Evolutionary conservation across 176 grass and related monocot genomes (phyloP).

Genomic region (Elymus sibiricus): DNA sequence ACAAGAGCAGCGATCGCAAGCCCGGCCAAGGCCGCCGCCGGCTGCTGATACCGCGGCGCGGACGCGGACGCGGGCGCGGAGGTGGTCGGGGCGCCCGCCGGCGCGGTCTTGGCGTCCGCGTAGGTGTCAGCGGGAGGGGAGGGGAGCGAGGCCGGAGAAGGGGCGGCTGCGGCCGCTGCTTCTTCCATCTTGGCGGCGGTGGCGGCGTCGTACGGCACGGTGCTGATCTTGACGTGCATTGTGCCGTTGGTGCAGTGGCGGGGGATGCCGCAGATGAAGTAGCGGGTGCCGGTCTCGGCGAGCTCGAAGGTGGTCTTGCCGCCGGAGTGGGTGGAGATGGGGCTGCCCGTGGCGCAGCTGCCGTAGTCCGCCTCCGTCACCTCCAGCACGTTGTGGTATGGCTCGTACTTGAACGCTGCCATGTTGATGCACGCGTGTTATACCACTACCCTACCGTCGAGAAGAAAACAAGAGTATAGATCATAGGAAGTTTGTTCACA

Average conservation of each 20-base stretch:
- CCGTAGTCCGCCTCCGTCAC: constrained; percentile 43
- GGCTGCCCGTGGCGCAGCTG: constrained; percentile 29
- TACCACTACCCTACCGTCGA: neutral
- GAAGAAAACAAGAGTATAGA: neutral
- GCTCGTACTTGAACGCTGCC: constrained; percentile 52
- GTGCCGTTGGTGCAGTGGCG: constrained; percentile 62
- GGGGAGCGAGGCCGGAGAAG: neutral
- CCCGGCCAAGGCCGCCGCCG: constrained; percentile 18
- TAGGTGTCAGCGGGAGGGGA: constrained; percentile 13
- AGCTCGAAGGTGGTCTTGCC: constrained; percentile 50
- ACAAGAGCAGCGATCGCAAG: constrained; percentile 30
- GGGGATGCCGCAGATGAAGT: constrained; percentile 84
- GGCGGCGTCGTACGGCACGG: constrained; percentile 24
- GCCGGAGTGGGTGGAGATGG: constrained; percentile 38
- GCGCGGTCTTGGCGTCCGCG: neutral
- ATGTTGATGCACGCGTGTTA: neutral
- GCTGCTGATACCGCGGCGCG: neutral
- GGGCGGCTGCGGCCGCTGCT: neutral
- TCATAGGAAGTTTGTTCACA: neutral
- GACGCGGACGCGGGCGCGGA: neutral
- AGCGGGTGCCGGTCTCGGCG: constrained; percentile 40
- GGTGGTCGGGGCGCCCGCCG: neutral
- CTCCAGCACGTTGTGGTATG: constrained; percentile 71
- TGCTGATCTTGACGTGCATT: constrained; percentile 60
- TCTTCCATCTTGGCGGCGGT: neutral